Conservation (phyloP, 108 stramenopile species). For the Parmales sp. region DNA sequence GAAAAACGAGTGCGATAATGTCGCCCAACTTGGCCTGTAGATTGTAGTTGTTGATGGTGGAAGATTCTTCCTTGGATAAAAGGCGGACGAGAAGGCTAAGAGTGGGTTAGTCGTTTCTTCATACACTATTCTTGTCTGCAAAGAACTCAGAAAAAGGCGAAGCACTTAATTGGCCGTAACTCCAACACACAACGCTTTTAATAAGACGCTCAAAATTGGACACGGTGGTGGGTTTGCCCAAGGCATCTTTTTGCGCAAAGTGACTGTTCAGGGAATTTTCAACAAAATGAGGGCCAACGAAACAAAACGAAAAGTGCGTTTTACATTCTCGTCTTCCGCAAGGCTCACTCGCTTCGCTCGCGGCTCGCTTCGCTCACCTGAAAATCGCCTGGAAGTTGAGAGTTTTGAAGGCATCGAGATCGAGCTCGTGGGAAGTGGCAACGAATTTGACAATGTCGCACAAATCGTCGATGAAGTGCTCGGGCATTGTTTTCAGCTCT, state of each 20-base stretch:
- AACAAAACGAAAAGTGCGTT: conserved; percentile 1
- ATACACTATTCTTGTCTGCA: neutral
- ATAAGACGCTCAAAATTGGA: neutral
- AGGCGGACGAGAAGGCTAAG: neutral
- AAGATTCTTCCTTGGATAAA: neutral
- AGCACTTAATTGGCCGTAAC: neutral
- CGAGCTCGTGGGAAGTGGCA: conserved; percentile 25
- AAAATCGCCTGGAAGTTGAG: conserved; percentile 56
- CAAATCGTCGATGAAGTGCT: conserved; percentile 64
- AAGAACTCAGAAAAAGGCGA: neutral
- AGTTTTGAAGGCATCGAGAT: conserved; percentile 45
- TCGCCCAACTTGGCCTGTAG: conserved; percentile 86
- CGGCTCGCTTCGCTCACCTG: too few relatives aligned
- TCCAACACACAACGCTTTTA: neutral
- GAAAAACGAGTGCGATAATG: conserved; percentile 74
- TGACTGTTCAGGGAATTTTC: too few relatives aligned
- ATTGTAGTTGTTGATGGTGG: conserved; percentile 80
- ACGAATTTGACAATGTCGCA: conserved; percentile 58
- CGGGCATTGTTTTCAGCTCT: conserved; percentile 52
- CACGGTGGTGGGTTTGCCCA: too few relatives aligned
- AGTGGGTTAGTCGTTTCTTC: neutral
- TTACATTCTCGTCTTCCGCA: conserved; percentile 49
- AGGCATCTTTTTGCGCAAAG: too few relatives aligned
- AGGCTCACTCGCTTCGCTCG: conserved; percentile 61
- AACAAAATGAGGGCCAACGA: too few relatives aligned